phyloP scores from a whole-genome alignment of 306 rosid species.

The Adenanthera pavonina region DNA sequence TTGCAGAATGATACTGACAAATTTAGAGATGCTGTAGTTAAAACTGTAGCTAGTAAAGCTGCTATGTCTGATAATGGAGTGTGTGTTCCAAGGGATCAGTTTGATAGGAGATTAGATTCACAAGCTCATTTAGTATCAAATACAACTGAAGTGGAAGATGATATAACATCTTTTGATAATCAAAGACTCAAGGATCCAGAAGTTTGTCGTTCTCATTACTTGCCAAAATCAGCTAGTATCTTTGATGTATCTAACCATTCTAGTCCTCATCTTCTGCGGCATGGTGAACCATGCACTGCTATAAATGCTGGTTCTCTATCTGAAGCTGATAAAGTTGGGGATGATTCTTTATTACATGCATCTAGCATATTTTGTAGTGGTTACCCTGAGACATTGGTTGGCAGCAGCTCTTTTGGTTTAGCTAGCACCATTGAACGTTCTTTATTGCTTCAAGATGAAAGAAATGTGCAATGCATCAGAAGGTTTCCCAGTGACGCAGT shows the following conservation, averaged over 20 bases:
- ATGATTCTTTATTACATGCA: slow-evolving; percentile 46
- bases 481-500: slow-evolving; percentile 53
- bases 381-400: slow-evolving; percentile 55
- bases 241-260: slow-evolving; percentile 46
- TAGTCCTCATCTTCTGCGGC: slow-evolving; percentile 45
- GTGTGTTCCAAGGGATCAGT: slow-evolving; percentile 48
- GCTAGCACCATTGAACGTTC: slow-evolving; percentile 47
- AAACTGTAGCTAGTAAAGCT: slow-evolving; percentile 45
- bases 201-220: slow-evolving; percentile 52
- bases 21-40: slow-evolving; percentile 42
- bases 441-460: slow-evolving; percentile 54
- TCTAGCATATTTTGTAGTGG: slow-evolving; percentile 53
- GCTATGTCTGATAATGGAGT: slow-evolving; percentile 40
- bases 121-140: slow-evolving; percentile 41
- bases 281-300: slow-evolving; percentile 48
- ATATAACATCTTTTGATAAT: slow-evolving; percentile 69
- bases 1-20: slow-evolving; percentile 48
- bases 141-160: slow-evolving; percentile 73
- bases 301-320: slow-evolving; percentile 50
- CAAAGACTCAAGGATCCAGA: slow-evolving; percentile 88
- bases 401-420: slow-evolving; percentile 52
- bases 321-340: slow-evolving; percentile 51
- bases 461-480: slow-evolving; percentile 49
- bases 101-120: slow-evolving; percentile 56
- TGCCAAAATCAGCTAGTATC: slow-evolving; percentile 49